A percentile compares a stretch with the other conserved stretches of the same genome.
Evolutionary conservation across 179 eudicot genomes (phyloP).

Genomic region (Heliamphora pulchella): DNA sequence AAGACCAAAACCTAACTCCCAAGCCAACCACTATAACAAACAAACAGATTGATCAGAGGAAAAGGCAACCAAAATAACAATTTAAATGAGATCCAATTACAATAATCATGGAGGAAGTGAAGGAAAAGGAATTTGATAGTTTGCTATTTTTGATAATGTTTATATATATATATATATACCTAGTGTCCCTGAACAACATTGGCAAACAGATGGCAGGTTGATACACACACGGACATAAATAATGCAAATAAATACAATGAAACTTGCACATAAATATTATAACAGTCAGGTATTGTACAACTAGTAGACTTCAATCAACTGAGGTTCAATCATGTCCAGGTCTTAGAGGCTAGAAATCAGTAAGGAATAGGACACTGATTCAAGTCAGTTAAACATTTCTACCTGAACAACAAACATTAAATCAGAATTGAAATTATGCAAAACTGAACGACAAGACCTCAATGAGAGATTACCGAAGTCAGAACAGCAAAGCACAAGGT

Average conservation of each 20-base stretch:
- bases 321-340: background rate
- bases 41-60: too few species aligned
- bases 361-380: background rate
- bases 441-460: background rate
- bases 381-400: background rate
- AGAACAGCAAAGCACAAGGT: conserved; percentile 12
- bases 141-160: too few species aligned
- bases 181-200: too few species aligned
- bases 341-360: background rate
- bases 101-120: too few species aligned
- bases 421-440: background rate
- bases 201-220: background rate
- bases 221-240: background rate
- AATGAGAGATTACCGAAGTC: background rate
- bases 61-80: too few species aligned
- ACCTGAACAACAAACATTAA: background rate
- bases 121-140: too few species aligned
- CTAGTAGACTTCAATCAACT: background rate
- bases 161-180: too few species aligned
- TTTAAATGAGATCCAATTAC: too few species aligned
- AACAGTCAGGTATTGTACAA: background rate
- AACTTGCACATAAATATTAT: background rate
- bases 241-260: background rate
- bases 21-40: too few species aligned
- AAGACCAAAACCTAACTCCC: too few species aligned